Percentiles rank a stretch among this genome's conserved stretches.
Evolutionary conservation across 805 yeast genomes (phyloP).

Genomic region (Myxozyma monticola): DNA sequence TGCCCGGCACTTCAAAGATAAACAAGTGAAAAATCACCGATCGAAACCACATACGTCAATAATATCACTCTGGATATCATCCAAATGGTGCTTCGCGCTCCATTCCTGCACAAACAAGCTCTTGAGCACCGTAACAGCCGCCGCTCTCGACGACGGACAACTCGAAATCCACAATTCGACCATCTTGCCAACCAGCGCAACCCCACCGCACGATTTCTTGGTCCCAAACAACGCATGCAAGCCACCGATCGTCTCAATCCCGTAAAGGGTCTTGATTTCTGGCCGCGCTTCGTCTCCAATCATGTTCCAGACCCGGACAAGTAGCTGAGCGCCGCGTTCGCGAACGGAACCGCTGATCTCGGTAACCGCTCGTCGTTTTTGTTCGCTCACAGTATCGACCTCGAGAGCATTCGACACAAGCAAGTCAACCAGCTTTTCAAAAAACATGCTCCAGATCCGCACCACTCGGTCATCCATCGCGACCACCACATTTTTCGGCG

Average conservation of each 20-base stretch:
- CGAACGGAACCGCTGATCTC: conserved; percentile 65
- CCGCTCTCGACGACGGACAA: conserved; percentile 57
- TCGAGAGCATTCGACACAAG: conserved; percentile 69
- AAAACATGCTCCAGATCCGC: conserved; percentile 35
- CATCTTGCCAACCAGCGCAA: conserved; percentile 51
- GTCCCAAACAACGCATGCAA: conserved; percentile 61
- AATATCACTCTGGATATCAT: conserved; percentile 15
- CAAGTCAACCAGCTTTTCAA: conserved; percentile 47
- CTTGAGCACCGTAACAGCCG: conserved; percentile 70
- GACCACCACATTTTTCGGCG: background rate
- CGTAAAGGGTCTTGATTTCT: conserved; percentile 59
- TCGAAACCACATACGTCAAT: conserved; percentile 16
- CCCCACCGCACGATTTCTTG: conserved; percentile 1
- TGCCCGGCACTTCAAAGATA: too few relatives aligned
- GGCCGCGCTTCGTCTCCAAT: conserved; percentile 63
- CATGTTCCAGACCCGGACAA: conserved; percentile 69
- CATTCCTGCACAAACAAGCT: conserved; percentile 68
- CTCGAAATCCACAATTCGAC: conserved; percentile 69
- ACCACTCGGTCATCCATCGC: conserved; percentile 1
- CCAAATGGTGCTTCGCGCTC: conserved; percentile 43
- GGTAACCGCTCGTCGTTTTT: conserved; percentile 70
- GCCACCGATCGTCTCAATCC: conserved; percentile 63
- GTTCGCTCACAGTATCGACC: conserved; percentile 65
- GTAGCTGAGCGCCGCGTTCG: conserved; percentile 53
- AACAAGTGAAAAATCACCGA: background rate